phyloP scores from a whole-genome alignment of 192 early-diverging fungal genomes.

The Coemansia sp. region DNA sequence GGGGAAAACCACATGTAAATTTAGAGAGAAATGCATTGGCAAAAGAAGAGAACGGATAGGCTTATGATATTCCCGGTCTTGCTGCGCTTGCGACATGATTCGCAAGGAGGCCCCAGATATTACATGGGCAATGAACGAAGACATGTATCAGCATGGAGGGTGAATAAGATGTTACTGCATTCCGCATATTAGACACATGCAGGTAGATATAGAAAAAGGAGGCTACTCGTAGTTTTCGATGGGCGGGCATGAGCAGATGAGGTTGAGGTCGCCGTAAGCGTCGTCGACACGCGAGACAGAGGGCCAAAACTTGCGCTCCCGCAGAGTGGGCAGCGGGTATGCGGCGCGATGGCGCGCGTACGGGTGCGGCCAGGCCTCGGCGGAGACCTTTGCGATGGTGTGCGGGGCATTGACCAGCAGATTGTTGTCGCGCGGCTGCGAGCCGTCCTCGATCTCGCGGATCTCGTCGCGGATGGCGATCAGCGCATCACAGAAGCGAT shows the following conservation, averaged over 20 bases:
- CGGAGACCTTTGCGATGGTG: slow-evolving; percentile 71
- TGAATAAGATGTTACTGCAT: not conserved
- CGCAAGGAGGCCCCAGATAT: too few relatives aligned
- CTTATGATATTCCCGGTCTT: too few relatives aligned
- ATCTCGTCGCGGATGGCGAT: slow-evolving; percentile 94
- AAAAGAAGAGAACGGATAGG: not conserved
- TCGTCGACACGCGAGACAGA: slow-evolving; percentile 91
- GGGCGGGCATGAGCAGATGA: slow-evolving; percentile 95
- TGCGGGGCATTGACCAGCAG: slow-evolving; percentile 89
- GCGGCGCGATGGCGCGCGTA: slow-evolving; percentile 89
- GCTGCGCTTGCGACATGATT: too few relatives aligned
- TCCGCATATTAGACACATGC: not conserved
- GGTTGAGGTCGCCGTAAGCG: slow-evolving; percentile 90
- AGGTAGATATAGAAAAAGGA: not conserved
- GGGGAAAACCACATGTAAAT: not conserved
- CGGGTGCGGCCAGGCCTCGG: slow-evolving; percentile 80
- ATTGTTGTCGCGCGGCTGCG: slow-evolving; percentile 83
- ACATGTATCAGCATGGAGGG: too few relatives aligned
- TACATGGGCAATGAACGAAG: too few relatives aligned
- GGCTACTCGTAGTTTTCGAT: slow-evolving; percentile 70
- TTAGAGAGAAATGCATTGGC: not conserved
- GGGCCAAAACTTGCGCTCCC: slow-evolving; percentile 97
- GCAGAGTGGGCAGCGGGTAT: slow-evolving; percentile 80
- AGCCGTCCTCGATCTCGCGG: slow-evolving; percentile 78
- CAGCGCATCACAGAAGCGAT: slow-evolving; percentile 98